Percentiles rank a stretch among this genome's conserved stretches.
These are phyloP conservation scores for Purpureocillium takamizusanense DNA, from an alignment of 2,329 filamentous ascomycete species.

Conservation along the genomic window DNA sequence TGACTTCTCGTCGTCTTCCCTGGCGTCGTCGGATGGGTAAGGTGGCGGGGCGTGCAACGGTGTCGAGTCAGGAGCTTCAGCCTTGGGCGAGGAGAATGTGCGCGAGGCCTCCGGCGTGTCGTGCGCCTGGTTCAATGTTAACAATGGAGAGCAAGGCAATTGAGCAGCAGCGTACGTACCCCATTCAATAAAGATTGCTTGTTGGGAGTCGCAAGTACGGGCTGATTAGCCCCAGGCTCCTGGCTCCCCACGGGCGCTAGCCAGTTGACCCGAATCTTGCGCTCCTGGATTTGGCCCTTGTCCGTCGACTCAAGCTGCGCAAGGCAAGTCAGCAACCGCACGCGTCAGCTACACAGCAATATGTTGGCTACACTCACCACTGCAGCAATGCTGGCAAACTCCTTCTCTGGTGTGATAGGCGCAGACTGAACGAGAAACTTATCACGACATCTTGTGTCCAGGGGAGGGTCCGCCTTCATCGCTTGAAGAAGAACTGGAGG, in stretches of 20 bases:
- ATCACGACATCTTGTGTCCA: slow-evolving; percentile 85
- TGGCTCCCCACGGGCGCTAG: slow-evolving; percentile 50
- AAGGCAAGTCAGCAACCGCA: not conserved
- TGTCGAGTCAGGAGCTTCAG: slow-evolving; percentile 18
- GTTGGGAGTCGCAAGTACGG: slow-evolving; percentile 27
- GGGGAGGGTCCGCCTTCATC: slow-evolving; percentile 89
- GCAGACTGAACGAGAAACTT: slow-evolving; percentile 97
- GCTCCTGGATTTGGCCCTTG: slow-evolving; percentile 76
- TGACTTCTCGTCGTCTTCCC: slow-evolving; percentile 19
- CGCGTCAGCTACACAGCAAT: not conserved
- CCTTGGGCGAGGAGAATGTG: slow-evolving; percentile 34
- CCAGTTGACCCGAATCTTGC: slow-evolving; percentile 91
- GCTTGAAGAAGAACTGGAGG: slow-evolving; percentile 80
- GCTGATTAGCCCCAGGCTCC: slow-evolving; percentile 12
- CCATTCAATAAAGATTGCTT: slow-evolving; percentile 29
- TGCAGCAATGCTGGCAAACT: slow-evolving; percentile 69
- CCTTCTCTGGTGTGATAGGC: slow-evolving; percentile 71
- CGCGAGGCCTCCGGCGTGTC: slow-evolving; percentile 36
- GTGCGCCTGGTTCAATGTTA: slow-evolving; percentile 16
- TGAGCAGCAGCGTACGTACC: slow-evolving; percentile 20
- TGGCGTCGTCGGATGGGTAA: slow-evolving; percentile 23
- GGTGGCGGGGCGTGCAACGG: slow-evolving; percentile 22
- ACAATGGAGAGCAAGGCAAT: not conserved
- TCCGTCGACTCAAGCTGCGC: slow-evolving; percentile 67
- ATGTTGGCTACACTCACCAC: slow-evolving; percentile 52